Evolutionary conservation across 139 green algal genomes (phyloP).

Genomic region (Coccomyxa sp.): DNA sequence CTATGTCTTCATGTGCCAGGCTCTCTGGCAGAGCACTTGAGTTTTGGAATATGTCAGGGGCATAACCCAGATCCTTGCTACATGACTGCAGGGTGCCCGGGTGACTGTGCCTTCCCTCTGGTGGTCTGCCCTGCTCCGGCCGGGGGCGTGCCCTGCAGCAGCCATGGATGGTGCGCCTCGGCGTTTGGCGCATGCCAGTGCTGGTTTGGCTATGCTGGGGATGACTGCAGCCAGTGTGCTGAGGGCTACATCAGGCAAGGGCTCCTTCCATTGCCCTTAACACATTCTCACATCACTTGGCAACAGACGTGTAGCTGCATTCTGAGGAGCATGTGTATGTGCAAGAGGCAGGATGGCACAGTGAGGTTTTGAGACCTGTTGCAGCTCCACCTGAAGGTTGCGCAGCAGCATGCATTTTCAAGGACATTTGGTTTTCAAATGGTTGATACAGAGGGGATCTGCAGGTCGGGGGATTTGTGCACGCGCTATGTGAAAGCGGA

Average conservation of each 20-base stretch:
- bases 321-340: neutral
- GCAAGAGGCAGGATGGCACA: no score
- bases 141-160: neutral
- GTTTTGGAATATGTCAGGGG: no score
- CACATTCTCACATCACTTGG: no score
- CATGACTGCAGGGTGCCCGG: conserved; percentile 14
- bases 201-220: conserved; percentile 18
- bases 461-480: conserved; percentile 1
- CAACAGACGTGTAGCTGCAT: neutral
- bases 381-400: no score
- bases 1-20: no score
- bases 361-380: no score
- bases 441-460: no score
- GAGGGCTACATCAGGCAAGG: conserved; percentile 15
- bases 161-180: conserved; percentile 15
- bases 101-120: conserved; percentile 13
- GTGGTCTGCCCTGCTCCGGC: neutral
- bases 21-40: no score
- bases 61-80: no score
- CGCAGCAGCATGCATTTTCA: no score
- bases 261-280: no score
- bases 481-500: conserved; percentile 4
- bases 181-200: conserved; percentile 20
- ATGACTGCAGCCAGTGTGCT: conserved; percentile 22
- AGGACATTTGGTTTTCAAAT: no score